Evolutionary conservation across 352 stramenopile genomes (phyloP).

Genomic region (Plasmopara halstedii): DNA sequence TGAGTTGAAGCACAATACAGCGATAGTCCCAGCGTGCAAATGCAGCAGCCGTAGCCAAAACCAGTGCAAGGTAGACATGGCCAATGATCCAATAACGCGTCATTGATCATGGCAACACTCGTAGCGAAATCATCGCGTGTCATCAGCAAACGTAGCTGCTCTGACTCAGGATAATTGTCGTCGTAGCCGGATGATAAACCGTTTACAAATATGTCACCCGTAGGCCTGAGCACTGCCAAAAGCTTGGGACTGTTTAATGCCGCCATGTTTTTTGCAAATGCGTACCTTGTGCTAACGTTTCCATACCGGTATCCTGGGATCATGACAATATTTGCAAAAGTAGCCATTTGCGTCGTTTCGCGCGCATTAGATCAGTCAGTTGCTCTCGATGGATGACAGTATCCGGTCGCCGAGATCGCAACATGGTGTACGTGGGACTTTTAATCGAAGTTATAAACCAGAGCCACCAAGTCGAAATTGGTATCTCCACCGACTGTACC

Average conservation of each 20-base stretch:
- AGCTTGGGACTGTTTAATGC: slow-evolving; percentile 14
- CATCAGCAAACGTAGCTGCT: slow-evolving; percentile 37
- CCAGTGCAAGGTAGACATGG: slow-evolving; percentile 74
- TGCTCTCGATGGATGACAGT: slow-evolving; percentile 21
- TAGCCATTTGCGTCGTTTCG: slow-evolving; percentile 16
- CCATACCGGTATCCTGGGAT: background rate
- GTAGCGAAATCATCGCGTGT: slow-evolving; percentile 54
- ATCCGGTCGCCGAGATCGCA: slow-evolving; percentile 55
- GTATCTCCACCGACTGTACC: slow-evolving; percentile 78
- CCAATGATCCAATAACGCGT: slow-evolving; percentile 78
- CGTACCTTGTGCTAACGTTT: background rate
- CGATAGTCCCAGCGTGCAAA: slow-evolving; percentile 73
- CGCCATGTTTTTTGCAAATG: slow-evolving; percentile 8
- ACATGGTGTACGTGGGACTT: slow-evolving; percentile 11
- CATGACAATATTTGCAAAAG: background rate
- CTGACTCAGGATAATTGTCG: slow-evolving; percentile 52
- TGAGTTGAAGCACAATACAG: slow-evolving; percentile 75
- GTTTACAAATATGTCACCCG: slow-evolving; percentile 73
- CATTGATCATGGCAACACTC: slow-evolving; percentile 66
- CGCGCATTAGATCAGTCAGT: background rate
- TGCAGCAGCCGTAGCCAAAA: slow-evolving; percentile 75
- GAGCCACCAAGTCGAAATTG: slow-evolving; percentile 69
- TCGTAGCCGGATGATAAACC: slow-evolving; percentile 71
- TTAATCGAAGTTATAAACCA: slow-evolving; percentile 8
- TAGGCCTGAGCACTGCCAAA: slow-evolving; percentile 49